Base-by-base conservation (phyloP, 2,329 filamentous ascomycete genomes). In the Beauveria medogensis region DNA sequence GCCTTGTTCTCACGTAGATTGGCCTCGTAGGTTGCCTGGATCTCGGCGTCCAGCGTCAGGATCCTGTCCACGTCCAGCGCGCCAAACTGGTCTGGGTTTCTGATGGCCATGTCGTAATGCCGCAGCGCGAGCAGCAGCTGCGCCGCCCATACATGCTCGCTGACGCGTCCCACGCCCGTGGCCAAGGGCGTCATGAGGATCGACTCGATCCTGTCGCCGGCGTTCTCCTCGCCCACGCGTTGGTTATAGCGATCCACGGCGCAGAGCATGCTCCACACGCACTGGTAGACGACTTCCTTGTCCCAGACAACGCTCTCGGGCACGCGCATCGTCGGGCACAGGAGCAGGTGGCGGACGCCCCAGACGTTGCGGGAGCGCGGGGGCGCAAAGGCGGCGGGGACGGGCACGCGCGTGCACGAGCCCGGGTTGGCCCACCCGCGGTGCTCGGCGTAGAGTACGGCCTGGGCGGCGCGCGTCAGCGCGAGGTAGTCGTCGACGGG, bases 261-360 rank as follows among this genome's bases (percentile, higher is more conserved):
- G 64, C 76, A 78, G 22, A 83, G 66, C 62, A 83, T 65, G 64
- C 74, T 78, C 81, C 80, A 83, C 0, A 81, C 67, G 69, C 79
- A 80, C 67, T 82, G 77, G 63, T 81, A 83, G 3, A 83, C 75
- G 9, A 83, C 71, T 67, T 83, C 81, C 2, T 74, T 70, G 65
- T 83, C 76, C 80, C 81, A 83, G 6, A 51, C 64, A 10, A 76
- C 78, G 24, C 71, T 64, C 5, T 70, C 63, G 0, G 80, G 80
- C 37, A 74, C 67, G 20, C 79, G 72, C 81, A 83, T 83, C 0
- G 80, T 83, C 26, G 81, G 81, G 66, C 80, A 82, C 1, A 83
- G 69, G 5, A 77, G 79, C 1, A 83, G 63, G 62, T 75, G 78
- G 2, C 66, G 69, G 16, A 75, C 78, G 0, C 73, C 75, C 70